Conservation (phyloP, 805 yeast genomes). For the Yamadazyma ubonensis region DNA sequence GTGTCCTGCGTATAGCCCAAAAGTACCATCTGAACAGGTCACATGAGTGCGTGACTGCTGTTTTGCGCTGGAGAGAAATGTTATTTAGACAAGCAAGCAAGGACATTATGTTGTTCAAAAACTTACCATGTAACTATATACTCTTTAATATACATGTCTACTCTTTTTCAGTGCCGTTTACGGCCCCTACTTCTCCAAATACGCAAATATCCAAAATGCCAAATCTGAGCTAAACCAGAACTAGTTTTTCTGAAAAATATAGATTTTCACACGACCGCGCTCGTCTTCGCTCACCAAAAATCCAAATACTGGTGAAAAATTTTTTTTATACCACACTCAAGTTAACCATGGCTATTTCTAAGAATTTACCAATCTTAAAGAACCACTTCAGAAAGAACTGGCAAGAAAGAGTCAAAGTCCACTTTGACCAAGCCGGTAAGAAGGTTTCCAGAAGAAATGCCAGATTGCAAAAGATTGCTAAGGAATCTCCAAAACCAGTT, state of each 20-base stretch:
- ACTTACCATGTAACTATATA: no score
- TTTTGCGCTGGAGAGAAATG: not conserved
- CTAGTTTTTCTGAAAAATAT: no score
- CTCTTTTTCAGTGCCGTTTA: not conserved
- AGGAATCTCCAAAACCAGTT: constrained; percentile 95
- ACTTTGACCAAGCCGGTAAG: constrained; percentile 99
- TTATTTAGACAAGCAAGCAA: no score
- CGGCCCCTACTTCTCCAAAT: not conserved
- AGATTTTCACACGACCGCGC: constrained; percentile 4
- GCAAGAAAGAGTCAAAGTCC: constrained; percentile 99
- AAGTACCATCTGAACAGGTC: not conserved
- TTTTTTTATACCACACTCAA: constrained; percentile 8
- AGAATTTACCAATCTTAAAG: constrained; percentile 98
- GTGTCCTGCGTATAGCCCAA: not conserved
- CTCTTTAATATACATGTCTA: not conserved
- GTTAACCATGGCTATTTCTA: constrained; percentile 77
- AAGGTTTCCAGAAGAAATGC: constrained; percentile 95
- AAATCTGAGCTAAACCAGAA: not conserved
- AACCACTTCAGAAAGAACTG: constrained; percentile 99
- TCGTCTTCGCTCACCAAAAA: constrained; percentile 1
- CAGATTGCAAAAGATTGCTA: constrained; percentile 91
- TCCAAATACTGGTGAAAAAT: constrained; percentile 8
- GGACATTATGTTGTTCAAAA: no score
- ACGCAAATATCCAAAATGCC: not conserved
- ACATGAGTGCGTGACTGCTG: constrained; percentile 9